Evolutionary conservation across 225 moss, liverwort and hornwort genomes (phyloP).

Genomic region (Bryoerythrophyllum caledonicum): DNA sequence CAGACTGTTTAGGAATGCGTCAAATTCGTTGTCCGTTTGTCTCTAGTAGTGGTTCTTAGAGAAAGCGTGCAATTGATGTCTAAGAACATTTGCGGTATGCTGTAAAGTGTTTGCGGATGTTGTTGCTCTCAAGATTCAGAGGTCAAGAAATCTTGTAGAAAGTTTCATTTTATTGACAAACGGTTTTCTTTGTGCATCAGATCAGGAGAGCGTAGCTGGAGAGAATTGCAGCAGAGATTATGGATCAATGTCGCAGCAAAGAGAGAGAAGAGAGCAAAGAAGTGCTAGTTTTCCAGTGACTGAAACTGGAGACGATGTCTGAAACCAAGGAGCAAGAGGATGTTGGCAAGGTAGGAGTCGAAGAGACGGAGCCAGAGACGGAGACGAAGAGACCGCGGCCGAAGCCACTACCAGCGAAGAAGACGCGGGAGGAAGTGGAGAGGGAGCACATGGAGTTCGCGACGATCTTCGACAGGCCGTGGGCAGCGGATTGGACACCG

Average conservation of each 20-base stretch:
- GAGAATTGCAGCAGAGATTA: neutral
- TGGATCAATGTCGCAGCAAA: no score
- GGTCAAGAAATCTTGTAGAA: neutral
- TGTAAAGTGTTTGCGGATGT: no score
- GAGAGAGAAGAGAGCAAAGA: no score
- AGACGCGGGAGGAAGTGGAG: conserved; percentile 40
- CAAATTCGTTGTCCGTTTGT: no score
- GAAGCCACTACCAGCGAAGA: conserved; percentile 25
- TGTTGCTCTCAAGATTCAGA: no score
- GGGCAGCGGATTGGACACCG: conserved; percentile 52
- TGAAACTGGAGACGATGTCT: conserved; percentile 32
- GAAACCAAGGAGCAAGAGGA: conserved; percentile 32
- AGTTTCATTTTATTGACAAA: neutral
- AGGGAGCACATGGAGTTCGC: conserved; percentile 58
- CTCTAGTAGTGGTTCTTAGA: no score
- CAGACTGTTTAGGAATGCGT: no score
- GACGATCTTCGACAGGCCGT: conserved; percentile 43
- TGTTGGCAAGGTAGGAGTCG: conserved; percentile 24
- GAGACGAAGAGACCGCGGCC: conserved; percentile 3
- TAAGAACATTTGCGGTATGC: no score
- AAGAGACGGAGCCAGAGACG: conserved; percentile 4
- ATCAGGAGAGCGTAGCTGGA: neutral
- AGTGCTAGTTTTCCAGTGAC: conserved; percentile 11
- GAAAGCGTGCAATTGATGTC: no score
- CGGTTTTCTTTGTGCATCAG: conserved; percentile 6